A percentile compares a stretch with the other conserved stretches of the same genome.
These are phyloP conservation scores for Phytophthora pini DNA, from an alignment of 352 stramenopile genomes.

Conservation along the genomic window DNA sequence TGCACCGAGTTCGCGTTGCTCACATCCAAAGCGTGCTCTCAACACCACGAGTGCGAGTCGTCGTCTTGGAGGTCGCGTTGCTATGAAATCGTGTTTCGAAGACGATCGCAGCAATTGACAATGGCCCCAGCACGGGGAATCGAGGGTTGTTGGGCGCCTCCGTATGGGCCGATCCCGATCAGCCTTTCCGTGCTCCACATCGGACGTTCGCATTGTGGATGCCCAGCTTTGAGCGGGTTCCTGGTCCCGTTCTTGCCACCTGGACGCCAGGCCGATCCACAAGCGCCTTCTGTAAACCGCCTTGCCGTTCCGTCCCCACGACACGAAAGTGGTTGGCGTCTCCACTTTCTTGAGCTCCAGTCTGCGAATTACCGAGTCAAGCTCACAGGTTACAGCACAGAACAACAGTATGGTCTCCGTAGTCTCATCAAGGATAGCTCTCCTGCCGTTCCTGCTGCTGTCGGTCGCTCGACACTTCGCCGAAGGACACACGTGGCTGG, in stretches of 20 bases:
- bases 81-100: constrained; percentile 9
- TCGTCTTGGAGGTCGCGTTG: constrained; percentile 12
- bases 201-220: constrained; percentile 5
- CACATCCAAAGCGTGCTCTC: constrained; percentile 5
- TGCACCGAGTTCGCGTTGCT: background rate
- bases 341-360: constrained; percentile 7
- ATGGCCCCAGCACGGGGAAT: background rate
- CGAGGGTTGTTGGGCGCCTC: constrained; percentile 1
- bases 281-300: constrained; percentile 14
- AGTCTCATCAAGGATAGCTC: constrained; percentile 14
- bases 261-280: constrained; percentile 6
- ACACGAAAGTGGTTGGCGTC: constrained; percentile 22
- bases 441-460: constrained; percentile 20
- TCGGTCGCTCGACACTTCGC: constrained; percentile 23
- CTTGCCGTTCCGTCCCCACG: constrained; percentile 16
- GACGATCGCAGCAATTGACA: constrained; percentile 22
- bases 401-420: constrained; percentile 21
- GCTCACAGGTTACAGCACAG: background rate
- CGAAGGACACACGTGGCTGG: constrained; percentile 66
- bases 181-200: constrained; percentile 16
- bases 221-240: constrained; percentile 24
- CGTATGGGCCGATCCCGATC: constrained; percentile 15
- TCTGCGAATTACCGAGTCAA: constrained; percentile 23
- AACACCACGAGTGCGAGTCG: constrained; percentile 6
- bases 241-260: constrained; percentile 23